These are phyloP conservation scores for Stemphylium beticola DNA, from an alignment of 2,329 filamentous ascomycete genomes.

Conservation along the genomic window DNA sequence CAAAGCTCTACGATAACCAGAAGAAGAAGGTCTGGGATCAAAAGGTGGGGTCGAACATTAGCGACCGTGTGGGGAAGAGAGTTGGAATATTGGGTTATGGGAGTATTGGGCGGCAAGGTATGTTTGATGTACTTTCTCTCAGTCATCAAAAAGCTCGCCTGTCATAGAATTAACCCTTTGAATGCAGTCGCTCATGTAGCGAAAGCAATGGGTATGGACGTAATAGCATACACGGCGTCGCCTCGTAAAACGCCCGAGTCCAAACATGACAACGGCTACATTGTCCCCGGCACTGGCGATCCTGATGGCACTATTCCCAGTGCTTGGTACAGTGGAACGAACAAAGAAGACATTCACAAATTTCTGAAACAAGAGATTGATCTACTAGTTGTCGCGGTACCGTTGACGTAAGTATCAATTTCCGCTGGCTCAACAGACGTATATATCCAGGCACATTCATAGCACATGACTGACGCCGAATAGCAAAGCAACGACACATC, in stretches of 20 bases:
- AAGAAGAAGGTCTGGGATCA: constrained; percentile 61
- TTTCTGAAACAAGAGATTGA: constrained; percentile 65
- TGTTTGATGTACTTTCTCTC: constrained; percentile 18
- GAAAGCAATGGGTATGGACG: constrained; percentile 70
- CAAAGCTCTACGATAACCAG: constrained; percentile 63
- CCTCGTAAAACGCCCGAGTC: constrained; percentile 71
- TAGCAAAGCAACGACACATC: constrained; percentile 56
- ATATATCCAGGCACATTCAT: neutral
- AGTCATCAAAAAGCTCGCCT: neutral
- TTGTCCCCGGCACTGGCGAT: constrained; percentile 71
- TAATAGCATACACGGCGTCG: constrained; percentile 77
- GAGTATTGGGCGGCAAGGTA: constrained; percentile 66
- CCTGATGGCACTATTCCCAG: constrained; percentile 61
- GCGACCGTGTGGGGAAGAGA: constrained; percentile 63
- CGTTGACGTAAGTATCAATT: constrained; percentile 55
- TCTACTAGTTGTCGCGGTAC: constrained; percentile 63
- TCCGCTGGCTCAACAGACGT: neutral
- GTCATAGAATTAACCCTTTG: neutral
- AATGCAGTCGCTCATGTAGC: constrained; percentile 61
- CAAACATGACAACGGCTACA: constrained; percentile 68
- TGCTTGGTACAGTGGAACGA: constrained; percentile 64
- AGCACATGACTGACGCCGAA: neutral
- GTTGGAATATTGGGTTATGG: constrained; percentile 69
- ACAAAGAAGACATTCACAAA: constrained; percentile 57
- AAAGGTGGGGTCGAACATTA: constrained; percentile 45